Evolutionary conservation across 768 basidiomycete genomes (phyloP), one percentile per base, ranked within the genome.

Genomic region (Tulasnella sp.): DNA sequence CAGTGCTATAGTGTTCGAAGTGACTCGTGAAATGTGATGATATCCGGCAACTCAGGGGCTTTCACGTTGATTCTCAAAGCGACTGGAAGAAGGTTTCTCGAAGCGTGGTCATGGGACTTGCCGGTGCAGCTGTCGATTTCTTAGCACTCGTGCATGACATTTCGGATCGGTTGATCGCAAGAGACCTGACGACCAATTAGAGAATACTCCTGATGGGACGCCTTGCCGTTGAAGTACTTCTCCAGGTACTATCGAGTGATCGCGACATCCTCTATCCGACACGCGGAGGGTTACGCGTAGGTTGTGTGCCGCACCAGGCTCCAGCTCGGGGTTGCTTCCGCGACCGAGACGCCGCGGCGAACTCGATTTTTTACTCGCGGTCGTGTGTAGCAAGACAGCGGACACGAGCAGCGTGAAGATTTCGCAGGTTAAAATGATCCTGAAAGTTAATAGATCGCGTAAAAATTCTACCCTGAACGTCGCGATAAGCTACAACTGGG

Each of bases 221-320:
- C 61, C 61, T 67, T 67, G 29, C 61, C 11, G 57, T 35, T 67
- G 29, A 67, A 67, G 32, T 67, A 35, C 61, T 35, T 32, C 61
- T 35, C 35, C 61, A 67, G 61, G 61, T 67, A 67, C 61, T 67
- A 67, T 67, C 61, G 15, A 67, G 61, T 67, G 61, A 67, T 67
- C 61, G 61, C 26, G 61, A 35, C 26, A 67, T 67, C 13, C 32
- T 67, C 26, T 67, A 5, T 67, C 26, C 61, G 18, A 67, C 61
- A 67, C 32, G 61, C 61, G 61, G 61, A 35, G 26, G 11, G 16
- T 35, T 44, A 44, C 44, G 44, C 44, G 61, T 67, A 35, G 61
- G 61, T 67, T 67, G 29, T 67, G 61, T 67, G 29, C 61, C 15
- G 61, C n/a, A 16, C 29, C n/a, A 61, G 29, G 23, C 26, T 67